These are phyloP conservation scores for carrot (Daucus carota) DNA, from an alignment of 129 eudicot species.

Conservation along the genomic window DNA sequence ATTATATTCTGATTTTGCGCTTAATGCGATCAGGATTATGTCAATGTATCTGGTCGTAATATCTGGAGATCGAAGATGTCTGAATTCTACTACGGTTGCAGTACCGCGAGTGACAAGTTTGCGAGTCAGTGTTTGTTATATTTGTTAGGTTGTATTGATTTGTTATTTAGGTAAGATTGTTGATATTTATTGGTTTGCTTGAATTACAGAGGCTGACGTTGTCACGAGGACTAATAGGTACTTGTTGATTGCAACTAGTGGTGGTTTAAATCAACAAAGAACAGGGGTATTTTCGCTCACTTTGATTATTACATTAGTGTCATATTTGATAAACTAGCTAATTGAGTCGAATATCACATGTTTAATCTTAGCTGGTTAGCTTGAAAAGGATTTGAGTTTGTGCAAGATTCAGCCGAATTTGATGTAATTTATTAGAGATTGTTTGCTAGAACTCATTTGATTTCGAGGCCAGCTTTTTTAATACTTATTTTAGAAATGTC, in stretches of 20 bases:
- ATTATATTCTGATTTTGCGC: constrained; percentile 18
- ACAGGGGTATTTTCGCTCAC: constrained; percentile 55
- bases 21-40: constrained; percentile 51
- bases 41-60: constrained; percentile 41
- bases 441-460: not conserved
- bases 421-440: not conserved
- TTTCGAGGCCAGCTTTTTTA: not conserved
- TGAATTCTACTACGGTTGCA: constrained; percentile 60
- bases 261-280: constrained; percentile 93
- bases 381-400: not conserved
- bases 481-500: not conserved
- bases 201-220: constrained; percentile 48
- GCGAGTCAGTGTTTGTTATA: constrained; percentile 42
- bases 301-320: not conserved
- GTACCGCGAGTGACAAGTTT: constrained; percentile 64
- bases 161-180: not conserved
- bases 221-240: constrained; percentile 52
- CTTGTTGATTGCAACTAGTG: constrained; percentile 81
- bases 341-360: not conserved
- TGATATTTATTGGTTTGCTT: constrained; percentile 8
- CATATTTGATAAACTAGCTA: not conserved
- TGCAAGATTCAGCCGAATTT: not conserved
- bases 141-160: not conserved
- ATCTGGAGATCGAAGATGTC: constrained; percentile 64
- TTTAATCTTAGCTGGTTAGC: not conserved